These are phyloP conservation scores for Arabidopsis thaliana DNA, from an alignment of 345 rosid genomes.

Conservation along the genomic window DNA sequence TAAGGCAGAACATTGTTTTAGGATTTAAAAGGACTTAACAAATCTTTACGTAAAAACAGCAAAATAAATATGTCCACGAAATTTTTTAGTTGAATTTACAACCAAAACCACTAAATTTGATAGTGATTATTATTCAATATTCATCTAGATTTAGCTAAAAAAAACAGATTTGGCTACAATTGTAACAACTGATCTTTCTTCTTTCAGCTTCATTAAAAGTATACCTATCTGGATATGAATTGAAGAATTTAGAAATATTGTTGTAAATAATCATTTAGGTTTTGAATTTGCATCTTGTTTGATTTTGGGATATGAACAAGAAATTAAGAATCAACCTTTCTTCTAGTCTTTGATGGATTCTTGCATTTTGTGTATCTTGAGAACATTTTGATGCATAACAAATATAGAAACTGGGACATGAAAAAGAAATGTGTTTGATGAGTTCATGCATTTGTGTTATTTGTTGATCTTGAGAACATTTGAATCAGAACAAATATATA, in stretches of 20 bases:
- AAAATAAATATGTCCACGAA: neutral
- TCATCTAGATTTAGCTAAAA: no score
- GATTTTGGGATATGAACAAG: neutral
- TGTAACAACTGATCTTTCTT: no score
- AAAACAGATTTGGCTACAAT: no score
- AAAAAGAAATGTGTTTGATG: constrained; percentile 5
- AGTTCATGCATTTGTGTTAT: neutral
- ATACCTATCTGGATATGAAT: neutral
- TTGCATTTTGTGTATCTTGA: neutral
- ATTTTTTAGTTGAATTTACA: neutral
- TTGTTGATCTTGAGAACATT: neutral
- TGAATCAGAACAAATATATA: neutral
- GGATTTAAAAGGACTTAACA: no score
- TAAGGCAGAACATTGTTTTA: no score
- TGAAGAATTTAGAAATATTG: neutral
- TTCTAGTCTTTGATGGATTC: neutral
- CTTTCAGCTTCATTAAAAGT: no score
- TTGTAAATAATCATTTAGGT: neutral
- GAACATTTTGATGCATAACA: neutral
- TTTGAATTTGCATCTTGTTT: neutral
- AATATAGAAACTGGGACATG: neutral
- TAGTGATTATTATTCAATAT: no score
- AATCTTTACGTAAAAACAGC: neutral
- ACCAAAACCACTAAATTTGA: neutral
- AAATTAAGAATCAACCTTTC: neutral